Evolutionary conservation across 441 rosid genomes (phyloP).

Genomic region (Gossypium aridum): DNA sequence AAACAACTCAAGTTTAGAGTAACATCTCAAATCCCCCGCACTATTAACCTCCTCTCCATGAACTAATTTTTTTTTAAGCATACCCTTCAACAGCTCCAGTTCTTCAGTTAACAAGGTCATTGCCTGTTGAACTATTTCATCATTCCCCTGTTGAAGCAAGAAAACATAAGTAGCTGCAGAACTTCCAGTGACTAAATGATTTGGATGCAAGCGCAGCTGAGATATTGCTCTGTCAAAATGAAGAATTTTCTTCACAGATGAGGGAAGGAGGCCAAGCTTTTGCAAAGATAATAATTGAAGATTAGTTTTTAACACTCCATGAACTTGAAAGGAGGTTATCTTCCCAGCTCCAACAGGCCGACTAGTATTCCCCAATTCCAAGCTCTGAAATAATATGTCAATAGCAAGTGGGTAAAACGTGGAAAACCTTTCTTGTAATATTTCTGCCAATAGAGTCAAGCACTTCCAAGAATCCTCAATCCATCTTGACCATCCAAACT

Average conservation of each 20-base stretch:
- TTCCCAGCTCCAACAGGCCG: slow-evolving; percentile 47
- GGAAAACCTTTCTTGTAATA: slow-evolving; percentile 76
- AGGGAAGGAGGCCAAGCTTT: slow-evolving; percentile 74
- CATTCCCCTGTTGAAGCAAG: slow-evolving; percentile 88
- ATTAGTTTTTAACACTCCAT: slow-evolving; percentile 89
- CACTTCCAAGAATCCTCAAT: slow-evolving; percentile 84
- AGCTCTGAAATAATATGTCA: slow-evolving; percentile 75
- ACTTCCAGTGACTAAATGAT: slow-evolving; percentile 80
- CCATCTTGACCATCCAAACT: slow-evolving; percentile 97
- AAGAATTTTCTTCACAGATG: slow-evolving; percentile 65
- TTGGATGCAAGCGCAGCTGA: slow-evolving; percentile 82
- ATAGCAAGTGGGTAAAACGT: slow-evolving; percentile 61
- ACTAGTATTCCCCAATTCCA: slow-evolving; percentile 35
- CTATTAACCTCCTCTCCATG: slow-evolving; percentile 31
- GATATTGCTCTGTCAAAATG: slow-evolving; percentile 71
- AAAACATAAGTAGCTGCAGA: slow-evolving; percentile 88
- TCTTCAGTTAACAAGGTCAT: slow-evolving; percentile 53
- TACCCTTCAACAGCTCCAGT: slow-evolving; percentile 56
- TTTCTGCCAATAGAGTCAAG: slow-evolving; percentile 95
- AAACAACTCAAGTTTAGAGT: slow-evolving; percentile 62
- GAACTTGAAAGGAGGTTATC: slow-evolving; percentile 71
- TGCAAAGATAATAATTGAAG: slow-evolving; percentile 90
- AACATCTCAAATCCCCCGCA: slow-evolving; percentile 31
- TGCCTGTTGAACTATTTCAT: slow-evolving; percentile 77
- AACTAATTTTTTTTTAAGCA: slow-evolving; percentile 40